Conservation (phyloP, 495 filamentous ascomycete genomes). For the Polyplosphaeria fusca region DNA sequence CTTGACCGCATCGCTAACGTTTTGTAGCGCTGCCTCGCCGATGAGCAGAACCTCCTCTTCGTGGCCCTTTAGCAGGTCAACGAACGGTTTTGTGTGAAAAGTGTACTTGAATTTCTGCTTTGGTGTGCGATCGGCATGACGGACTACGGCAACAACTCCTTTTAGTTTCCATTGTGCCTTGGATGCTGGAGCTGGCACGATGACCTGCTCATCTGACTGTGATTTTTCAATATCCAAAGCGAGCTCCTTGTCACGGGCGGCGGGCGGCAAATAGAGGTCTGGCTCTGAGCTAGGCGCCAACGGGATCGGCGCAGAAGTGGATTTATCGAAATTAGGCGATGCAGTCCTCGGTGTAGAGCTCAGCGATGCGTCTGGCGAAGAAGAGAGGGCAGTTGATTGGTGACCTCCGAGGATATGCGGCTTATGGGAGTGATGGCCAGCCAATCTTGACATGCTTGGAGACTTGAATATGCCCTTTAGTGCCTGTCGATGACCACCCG, state of each 20-base stretch:
- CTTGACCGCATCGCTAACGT: slow-evolving; percentile 80
- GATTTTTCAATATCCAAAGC: background rate
- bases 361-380: slow-evolving; percentile 46
- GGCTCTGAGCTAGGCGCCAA: slow-evolving; percentile 25
- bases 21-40: slow-evolving; percentile 83
- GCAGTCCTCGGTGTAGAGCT: slow-evolving; percentile 49
- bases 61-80: slow-evolving; percentile 88
- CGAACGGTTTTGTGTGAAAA: slow-evolving; percentile 94
- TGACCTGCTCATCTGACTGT: slow-evolving; percentile 37
- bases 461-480: slow-evolving; percentile 56
- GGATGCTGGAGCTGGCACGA: slow-evolving; percentile 73
- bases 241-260: slow-evolving; percentile 12
- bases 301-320: slow-evolving; percentile 13
- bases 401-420: slow-evolving; percentile 10
- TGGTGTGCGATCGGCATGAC: slow-evolving; percentile 93
- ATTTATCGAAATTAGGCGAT: slow-evolving; percentile 48
- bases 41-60: slow-evolving; percentile 95
- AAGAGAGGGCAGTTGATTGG: slow-evolving; percentile 27
- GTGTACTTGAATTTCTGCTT: slow-evolving; percentile 99
- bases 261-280: slow-evolving; percentile 18
- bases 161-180: slow-evolving; percentile 98
- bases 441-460: slow-evolving; percentile 61
- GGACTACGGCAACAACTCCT: slow-evolving; percentile 94
- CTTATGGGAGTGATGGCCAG: slow-evolving; percentile 45
- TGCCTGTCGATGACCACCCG: slow-evolving; percentile 41